Base-by-base conservation (phyloP, 2,329 filamentous ascomycete genomes). In the Alternaria sp. region DNA sequence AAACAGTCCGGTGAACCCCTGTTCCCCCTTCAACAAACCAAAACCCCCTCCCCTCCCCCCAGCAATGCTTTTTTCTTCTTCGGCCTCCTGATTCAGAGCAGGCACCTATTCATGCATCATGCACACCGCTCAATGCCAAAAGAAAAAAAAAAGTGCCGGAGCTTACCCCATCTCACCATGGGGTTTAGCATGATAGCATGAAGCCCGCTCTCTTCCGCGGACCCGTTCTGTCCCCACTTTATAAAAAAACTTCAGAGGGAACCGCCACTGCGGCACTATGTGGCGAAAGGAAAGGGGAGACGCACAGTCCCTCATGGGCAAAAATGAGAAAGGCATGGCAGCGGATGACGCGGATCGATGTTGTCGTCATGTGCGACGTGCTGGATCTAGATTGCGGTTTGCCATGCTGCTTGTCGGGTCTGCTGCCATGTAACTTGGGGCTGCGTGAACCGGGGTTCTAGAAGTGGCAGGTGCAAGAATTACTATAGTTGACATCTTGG, bases 291-390 rank as follows among this genome's bases (percentile, higher is more conserved):
- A 29, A 13, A 14, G 14, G 42, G 11, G 5, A 4, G 11, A 48
- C 52, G 61, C 63, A 66, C 63, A 55, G 58, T 60, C 63, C 59
- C 51, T 59, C 54, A 66, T 64, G 54, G 61, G 42, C 48, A 66
- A 66, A 52, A 45, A 1, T 24, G 33, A 48, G 61, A 51, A 65
- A 58, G 37, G 54, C 62, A 65, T 65, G 57, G 14, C 34, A 50
- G 40, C 36, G 23, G 14, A 41, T 48, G 21, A 53, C 58, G 54
- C 51, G 34, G 41, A 21, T 44, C 14, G 23, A 13, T 23, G 41
- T 46, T 39, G 37, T 24, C 40, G 49, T 24, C 28, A 51, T 51
- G 37, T 17, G 24, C 9, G 24, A 17, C 26, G 31, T 33, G 42
- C 21, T 14, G 17, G 49, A 39, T 41, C 56, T 41, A 62, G 57